Evolutionary conservation across 2,329 filamentous ascomycete species (phyloP), one percentile per base, ranked within the genome.

Genomic region (Fusarium chlamydosporum): DNA sequence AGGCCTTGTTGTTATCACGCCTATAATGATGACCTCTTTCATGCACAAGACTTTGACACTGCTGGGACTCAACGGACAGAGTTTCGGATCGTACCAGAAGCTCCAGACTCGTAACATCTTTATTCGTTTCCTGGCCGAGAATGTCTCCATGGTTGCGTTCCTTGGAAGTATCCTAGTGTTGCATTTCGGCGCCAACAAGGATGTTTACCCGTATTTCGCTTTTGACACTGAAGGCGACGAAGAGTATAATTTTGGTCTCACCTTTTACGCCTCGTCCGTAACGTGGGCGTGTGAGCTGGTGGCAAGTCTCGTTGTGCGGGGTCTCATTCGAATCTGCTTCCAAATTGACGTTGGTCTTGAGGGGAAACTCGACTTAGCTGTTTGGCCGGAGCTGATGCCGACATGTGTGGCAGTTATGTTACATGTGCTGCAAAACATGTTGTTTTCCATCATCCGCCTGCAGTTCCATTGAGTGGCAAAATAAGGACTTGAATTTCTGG

Each of bases 391-490:
- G 80, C 77, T 91, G 72, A 77, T 91, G 72, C 89, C 89, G 18
- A 90, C 89, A 4, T 87, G 86, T 56, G 86, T 89, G 20, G 87
- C 86, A 23, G 89, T 91, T 23, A 88, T 88, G 80, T 79, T 91
- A 75, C 89, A 91, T 72, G 89, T 91, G 51, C 75, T 91, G 77
- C 89, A 91, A 79, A 91, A 91, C 76, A 91, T 91, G 89, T 78
- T 91, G 57, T 91, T 91, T 79, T 89, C 87, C 45, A 91, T 91
- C 72, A 86, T 91, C 35, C 84, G 89, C 67, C 78, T 91, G 73
- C 84, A 87, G 67, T 91, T 91, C 71, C 81, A 77, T 40, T 75
- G 61, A 72, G 67, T 71, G 67, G 56, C 67, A 66, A 37, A 48
- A 42, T 51, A 58, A 45, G 46, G 42, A 35, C 48, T 41, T 45